phyloP scores from a whole-genome alignment of 441 rosid genomes.

The Syzygium syzygioides region DNA sequence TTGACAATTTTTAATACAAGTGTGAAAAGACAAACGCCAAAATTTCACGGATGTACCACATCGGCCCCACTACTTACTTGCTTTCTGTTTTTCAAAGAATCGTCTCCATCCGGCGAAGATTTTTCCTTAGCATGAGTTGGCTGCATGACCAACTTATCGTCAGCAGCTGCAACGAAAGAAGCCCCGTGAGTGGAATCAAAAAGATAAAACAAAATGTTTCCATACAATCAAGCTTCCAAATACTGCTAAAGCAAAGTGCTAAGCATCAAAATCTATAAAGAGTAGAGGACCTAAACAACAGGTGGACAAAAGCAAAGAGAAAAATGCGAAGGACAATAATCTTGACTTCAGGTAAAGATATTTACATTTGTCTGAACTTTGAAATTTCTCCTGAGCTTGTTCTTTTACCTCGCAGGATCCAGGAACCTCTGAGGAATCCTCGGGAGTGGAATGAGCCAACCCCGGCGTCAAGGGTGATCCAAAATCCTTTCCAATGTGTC shows the following conservation, averaged over 20 bases:
- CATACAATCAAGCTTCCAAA: neutral
- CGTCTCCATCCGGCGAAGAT: constrained; percentile 35
- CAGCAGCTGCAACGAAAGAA: constrained; percentile 25
- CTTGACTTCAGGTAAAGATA: constrained; percentile 6
- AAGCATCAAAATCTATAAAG: neutral
- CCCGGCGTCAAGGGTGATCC: constrained; percentile 10
- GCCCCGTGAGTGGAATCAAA: neutral
- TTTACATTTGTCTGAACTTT: constrained; percentile 36
- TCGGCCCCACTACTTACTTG: constrained; percentile 30
- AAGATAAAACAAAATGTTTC: neutral
- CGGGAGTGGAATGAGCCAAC: constrained; percentile 16
- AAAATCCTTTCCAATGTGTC: constrained; percentile 22
- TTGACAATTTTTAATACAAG: neutral
- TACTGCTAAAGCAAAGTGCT: neutral
- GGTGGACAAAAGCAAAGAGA: neutral
- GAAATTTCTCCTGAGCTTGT: constrained; percentile 28
- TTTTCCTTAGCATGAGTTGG: constrained; percentile 29
- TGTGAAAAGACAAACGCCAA: neutral
- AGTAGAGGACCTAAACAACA: neutral
- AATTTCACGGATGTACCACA: neutral
- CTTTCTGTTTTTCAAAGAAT: constrained; percentile 45
- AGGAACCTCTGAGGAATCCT: constrained; percentile 18
- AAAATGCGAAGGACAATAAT: neutral
- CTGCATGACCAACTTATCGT: constrained; percentile 30
- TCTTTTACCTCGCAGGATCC: constrained; percentile 26